Conservation (phyloP, 305 asterid species). For the Plantago rigida region DNA sequence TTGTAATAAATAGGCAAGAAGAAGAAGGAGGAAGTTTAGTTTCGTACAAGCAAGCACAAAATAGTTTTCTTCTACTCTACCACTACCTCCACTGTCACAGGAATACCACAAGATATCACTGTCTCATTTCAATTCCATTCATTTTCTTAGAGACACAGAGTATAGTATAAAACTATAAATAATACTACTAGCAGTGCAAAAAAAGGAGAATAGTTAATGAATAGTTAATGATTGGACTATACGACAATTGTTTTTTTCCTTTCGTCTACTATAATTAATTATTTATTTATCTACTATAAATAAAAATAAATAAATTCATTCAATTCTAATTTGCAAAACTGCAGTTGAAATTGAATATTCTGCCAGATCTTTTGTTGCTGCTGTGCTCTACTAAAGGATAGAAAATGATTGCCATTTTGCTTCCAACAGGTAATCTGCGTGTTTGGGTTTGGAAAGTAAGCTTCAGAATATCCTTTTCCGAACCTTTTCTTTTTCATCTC, state of each 20-base stretch:
- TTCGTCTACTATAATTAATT: not conserved
- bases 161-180: too few species aligned
- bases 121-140: not conserved
- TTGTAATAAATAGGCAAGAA: not conserved
- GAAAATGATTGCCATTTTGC: too few species aligned
- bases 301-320: too few species aligned
- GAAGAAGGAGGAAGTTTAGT: slow-evolving; percentile 37
- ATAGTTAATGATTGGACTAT: not conserved
- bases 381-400: too few species aligned
- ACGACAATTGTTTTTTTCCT: not conserved
- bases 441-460: too few species aligned
- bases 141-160: too few species aligned
- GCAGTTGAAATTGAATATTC: too few species aligned
- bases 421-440: too few species aligned
- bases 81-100: slow-evolving; percentile 75
- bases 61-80: slow-evolving; percentile 74
- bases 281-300: not conserved
- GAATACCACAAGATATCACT: slow-evolving; percentile 31
- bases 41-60: slow-evolving; percentile 6
- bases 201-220: slow-evolving; percentile 17
- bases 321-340: too few species aligned
- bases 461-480: too few species aligned
- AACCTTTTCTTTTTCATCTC: too few species aligned
- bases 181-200: not conserved
- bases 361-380: too few species aligned